phyloP scores from a whole-genome alignment of 805 yeast genomes.

The Torulaspora delbrueckii region DNA sequence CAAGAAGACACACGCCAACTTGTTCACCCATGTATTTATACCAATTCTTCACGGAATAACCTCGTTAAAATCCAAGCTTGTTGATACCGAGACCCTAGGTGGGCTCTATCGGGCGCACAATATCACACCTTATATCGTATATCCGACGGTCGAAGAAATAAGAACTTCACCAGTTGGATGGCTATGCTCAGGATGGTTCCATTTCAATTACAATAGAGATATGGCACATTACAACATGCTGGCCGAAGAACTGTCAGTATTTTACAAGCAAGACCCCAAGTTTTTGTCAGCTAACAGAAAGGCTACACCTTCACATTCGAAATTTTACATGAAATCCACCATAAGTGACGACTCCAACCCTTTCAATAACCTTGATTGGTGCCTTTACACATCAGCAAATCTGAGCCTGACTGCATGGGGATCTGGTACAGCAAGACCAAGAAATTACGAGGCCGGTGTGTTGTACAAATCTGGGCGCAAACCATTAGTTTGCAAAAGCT shows the following conservation, averaged over 20 bases:
- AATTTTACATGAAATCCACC: slow-evolving; percentile 55
- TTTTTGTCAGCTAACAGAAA: slow-evolving; percentile 2
- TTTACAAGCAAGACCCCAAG: slow-evolving; percentile 24
- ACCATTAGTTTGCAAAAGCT: slow-evolving; percentile 19
- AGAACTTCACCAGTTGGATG: slow-evolving; percentile 20
- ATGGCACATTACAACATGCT: slow-evolving; percentile 16
- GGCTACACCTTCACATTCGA: slow-evolving; percentile 56
- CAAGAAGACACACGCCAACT: slow-evolving; percentile 14
- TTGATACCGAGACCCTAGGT: slow-evolving; percentile 3
- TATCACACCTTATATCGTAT: slow-evolving; percentile 24
- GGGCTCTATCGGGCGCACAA: slow-evolving; percentile 1
- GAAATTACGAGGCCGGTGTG: slow-evolving; percentile 54
- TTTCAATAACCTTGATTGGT: slow-evolving; percentile 49
- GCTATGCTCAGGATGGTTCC: slow-evolving; percentile 30
- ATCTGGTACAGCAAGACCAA: slow-evolving; percentile 31
- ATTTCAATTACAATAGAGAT: slow-evolving; percentile 21
- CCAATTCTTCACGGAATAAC: slow-evolving; percentile 18
- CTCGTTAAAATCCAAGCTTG: slow-evolving; percentile 5
- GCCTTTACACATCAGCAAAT: slow-evolving; percentile 69
- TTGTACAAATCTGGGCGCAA: slow-evolving; percentile 32
- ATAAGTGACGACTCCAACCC: slow-evolving; percentile 37
- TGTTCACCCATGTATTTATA: slow-evolving; percentile 27
- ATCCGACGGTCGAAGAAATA: slow-evolving; percentile 29
- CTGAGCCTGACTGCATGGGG: slow-evolving; percentile 84
- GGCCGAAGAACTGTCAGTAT: slow-evolving; percentile 15